Conservation (phyloP, 2,329 filamentous ascomycete genomes). For the Acephala macrosclerotiorum region DNA sequence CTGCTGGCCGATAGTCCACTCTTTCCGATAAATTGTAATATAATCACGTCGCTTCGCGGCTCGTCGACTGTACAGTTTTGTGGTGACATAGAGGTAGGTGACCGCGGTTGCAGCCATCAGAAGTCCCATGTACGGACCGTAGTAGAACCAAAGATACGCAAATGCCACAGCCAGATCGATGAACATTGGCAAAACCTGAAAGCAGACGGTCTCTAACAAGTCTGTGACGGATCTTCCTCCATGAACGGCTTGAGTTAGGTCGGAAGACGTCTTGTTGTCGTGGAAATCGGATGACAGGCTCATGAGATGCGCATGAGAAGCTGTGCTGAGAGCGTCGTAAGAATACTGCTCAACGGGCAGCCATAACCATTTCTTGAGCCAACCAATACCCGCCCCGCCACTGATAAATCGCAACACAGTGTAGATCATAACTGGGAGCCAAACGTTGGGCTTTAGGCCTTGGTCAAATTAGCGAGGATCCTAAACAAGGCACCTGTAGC, state of each 20-base stretch:
- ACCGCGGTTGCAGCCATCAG: conserved; percentile 54
- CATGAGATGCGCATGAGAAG: conserved; percentile 73
- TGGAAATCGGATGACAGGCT: conserved; percentile 76
- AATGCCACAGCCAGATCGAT: conserved; percentile 68
- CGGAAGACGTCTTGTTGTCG: conserved; percentile 67
- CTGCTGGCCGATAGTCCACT: conserved; percentile 47
- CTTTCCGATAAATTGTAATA: conserved; percentile 44
- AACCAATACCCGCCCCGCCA: conserved; percentile 58
- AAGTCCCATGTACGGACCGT: conserved; percentile 66
- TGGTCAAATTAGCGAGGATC: background rate
- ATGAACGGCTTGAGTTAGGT: conserved; percentile 69
- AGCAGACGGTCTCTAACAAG: conserved; percentile 65
- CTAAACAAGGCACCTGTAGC: too few relatives aligned
- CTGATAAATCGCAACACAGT: conserved; percentile 55
- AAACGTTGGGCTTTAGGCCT: conserved; percentile 50
- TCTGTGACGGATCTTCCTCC: conserved; percentile 67
- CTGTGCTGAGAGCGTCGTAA: conserved; percentile 63
- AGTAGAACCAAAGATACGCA: conserved; percentile 65
- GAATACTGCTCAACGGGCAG: conserved; percentile 63
- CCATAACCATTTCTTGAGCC: conserved; percentile 59
- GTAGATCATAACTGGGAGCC: conserved; percentile 60
- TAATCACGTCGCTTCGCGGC: conserved; percentile 45
- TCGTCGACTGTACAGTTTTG: conserved; percentile 45
- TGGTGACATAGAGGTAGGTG: conserved; percentile 59
- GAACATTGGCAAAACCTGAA: conserved; percentile 67